Conservation (phyloP, 371 early-diverging fungal genomes). For the Actinomortierella ambigua region DNA sequence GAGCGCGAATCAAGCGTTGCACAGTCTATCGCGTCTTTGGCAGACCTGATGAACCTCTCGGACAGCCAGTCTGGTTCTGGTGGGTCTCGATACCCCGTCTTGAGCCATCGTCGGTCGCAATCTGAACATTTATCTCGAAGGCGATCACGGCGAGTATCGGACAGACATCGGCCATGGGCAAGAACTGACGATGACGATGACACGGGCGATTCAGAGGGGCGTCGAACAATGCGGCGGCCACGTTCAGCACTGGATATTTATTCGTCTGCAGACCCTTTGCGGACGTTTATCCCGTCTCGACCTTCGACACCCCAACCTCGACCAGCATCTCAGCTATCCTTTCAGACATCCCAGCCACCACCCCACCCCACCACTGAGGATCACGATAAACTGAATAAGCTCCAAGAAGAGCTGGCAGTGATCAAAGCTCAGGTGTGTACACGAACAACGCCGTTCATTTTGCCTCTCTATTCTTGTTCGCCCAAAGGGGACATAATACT, state of each 20-base stretch:
- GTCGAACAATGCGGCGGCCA: too few relatives aligned
- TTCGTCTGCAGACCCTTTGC: too few relatives aligned
- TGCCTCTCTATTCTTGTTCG: too few relatives aligned
- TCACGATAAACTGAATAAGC: conserved; percentile 20
- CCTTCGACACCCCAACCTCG: not conserved
- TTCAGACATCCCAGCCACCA: not conserved
- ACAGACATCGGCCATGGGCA: not conserved
- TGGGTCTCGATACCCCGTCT: too few relatives aligned
- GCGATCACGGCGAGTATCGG: not conserved
- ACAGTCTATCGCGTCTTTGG: conserved; percentile 18
- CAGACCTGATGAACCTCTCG: conserved; percentile 2
- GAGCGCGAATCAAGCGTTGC: conserved; percentile 14
- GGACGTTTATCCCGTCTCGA: not conserved
- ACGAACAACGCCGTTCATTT: too few relatives aligned
- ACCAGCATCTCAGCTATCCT: not conserved
- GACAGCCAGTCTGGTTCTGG: too few relatives aligned
- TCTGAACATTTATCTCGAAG: too few relatives aligned
- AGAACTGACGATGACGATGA: not conserved
- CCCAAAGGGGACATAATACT: too few relatives aligned
- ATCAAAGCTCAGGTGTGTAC: conserved; percentile 33
- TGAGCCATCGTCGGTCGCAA: not conserved
- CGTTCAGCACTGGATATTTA: too few relatives aligned
- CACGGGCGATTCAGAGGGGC: too few relatives aligned
- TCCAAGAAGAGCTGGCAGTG: conserved; percentile 25
- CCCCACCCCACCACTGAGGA: conserved; percentile 5